phyloP scores from a whole-genome alignment of 2,329 filamentous ascomycete genomes.

The Calonectria crousiana region DNA sequence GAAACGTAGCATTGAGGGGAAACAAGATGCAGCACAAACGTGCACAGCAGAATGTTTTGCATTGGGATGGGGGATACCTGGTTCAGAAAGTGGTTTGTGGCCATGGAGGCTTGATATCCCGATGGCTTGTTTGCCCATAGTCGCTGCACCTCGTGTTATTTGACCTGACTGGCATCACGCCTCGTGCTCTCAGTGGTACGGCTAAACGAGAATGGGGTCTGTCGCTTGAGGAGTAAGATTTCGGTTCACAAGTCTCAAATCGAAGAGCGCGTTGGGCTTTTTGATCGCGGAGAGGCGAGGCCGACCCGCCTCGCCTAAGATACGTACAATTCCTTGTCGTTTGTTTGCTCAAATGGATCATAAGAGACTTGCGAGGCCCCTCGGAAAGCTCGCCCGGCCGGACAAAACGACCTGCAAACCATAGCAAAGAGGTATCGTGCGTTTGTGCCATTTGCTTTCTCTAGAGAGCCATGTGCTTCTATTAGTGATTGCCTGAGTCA shows the following conservation, averaged over 20 bases:
- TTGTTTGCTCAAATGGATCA: not conserved
- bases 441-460: not conserved
- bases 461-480: not conserved
- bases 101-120: not conserved
- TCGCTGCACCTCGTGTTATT: not conserved
- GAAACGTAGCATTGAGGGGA: not conserved
- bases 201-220: constrained; percentile 5
- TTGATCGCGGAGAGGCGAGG: not conserved
- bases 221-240: constrained; percentile 25
- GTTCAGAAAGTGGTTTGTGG: not conserved
- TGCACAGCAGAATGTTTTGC: not conserved
- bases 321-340: not conserved
- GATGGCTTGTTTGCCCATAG: constrained; percentile 14
- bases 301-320: constrained; percentile 7
- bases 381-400: not conserved
- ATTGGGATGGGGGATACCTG: not conserved
- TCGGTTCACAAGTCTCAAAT: constrained; percentile 15
- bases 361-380: not conserved
- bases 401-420: not conserved
- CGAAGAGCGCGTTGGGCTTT: constrained; percentile 1
- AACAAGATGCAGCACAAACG: not conserved
- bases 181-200: constrained; percentile 17
- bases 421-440: not conserved
- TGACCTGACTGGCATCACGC: not conserved
- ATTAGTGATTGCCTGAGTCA: not conserved